Base-by-base conservation (phyloP, 1,139 yeast genomes). In the Suhomyces atakaporum region DNA sequence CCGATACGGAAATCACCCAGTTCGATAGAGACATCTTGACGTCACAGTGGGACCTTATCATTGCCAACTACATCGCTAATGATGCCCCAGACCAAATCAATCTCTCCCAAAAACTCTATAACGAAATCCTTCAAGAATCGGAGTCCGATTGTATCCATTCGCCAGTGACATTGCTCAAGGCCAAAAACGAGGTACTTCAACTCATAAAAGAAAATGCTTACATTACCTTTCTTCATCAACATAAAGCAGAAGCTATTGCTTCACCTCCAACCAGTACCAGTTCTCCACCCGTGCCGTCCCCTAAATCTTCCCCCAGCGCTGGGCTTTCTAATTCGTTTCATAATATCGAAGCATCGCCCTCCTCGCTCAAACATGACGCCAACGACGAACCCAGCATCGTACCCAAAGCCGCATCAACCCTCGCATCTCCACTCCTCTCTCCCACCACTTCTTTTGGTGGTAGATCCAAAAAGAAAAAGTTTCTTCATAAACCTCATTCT, bases 61-160 rank as follows among this genome's bases (percentile, higher is more conserved):
- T 66, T 28, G 42, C 47, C 25, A 54, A 44, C 24, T 66, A 58
- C 43, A 54, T 68, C 14, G 42, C 33, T 13, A 22, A 56, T 18
- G 65, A 72, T 42, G 61, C 78, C 0, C 73, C 71, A 4, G 62
- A 57, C 29, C 77, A 74, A 49, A 66, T 74, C 39, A 74, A 74
- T 46, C 49, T 74, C 9, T 67, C 77, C 0, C 58, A 63, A 38
- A 54, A 54, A 18, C 54, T 67, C 16, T 60, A 58, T 36, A 51
- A 58, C 24, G 55, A 56, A 22, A 58, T 73, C 28, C 47, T 64
- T 7, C 39, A 43, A n/a, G 74, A 67, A 38, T 45, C 53, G 25
- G 37, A 45, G 4, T 42, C 42, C n/a, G 38, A 53, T 11, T 39
- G 53, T 15, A 52, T 60, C 22, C 78, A 73, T 38, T 58, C 66